Evolutionary conservation across 2,329 filamentous ascomycete genomes (phyloP), one percentile per base, ranked within the genome.

Genomic region (Drechmeria coniospora): DNA sequence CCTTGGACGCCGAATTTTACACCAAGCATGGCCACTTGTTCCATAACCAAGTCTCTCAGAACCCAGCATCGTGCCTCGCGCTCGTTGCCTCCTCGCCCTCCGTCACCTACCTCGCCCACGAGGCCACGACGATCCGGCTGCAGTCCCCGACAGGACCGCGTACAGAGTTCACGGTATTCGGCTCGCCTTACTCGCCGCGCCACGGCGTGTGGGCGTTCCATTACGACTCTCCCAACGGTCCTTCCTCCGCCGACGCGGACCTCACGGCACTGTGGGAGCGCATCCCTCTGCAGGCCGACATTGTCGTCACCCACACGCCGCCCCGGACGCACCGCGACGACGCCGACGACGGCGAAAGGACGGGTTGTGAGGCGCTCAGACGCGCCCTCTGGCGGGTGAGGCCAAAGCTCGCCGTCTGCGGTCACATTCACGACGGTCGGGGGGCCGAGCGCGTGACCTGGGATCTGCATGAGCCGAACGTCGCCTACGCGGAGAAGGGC

Each of bases 281-380:
- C 7, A 72, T 83, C 14, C 74, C 76, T 0, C 45, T 62, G 0
- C 60, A 70, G 27, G 59, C 63, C 0, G 76, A 83, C 42, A 58
- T 84, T 22, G 56, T 83, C 2, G 56, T 84, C 16, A 81, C 77
- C 2, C 78, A 84, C 44, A 77, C 74, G 0, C 79, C 79, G 9
- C 64, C 77, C 0, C 58, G 55, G 33, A 61, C 54, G 1, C 68
- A 78, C 42, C 59, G 66, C 34, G 77, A 83, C 37, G 55, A 60
- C 37, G 44, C 46, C 4, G 45, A 44, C 9, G 45, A 46, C 15
- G 44, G 51, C 8, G 47, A 49, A 20, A 47, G 54, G 3, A 51
- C 53, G 15, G 79, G 79, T 2, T 84, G 78, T 41, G 61, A 69
- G 37, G 60, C 56, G 10, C 57, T 84, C 10, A 51, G 63, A 7